Percentiles rank a stretch among this genome's conserved stretches.
Conservation (phyloP, 2,329 filamentous ascomycete species). For the Fusarium dlaminii region DNA sequence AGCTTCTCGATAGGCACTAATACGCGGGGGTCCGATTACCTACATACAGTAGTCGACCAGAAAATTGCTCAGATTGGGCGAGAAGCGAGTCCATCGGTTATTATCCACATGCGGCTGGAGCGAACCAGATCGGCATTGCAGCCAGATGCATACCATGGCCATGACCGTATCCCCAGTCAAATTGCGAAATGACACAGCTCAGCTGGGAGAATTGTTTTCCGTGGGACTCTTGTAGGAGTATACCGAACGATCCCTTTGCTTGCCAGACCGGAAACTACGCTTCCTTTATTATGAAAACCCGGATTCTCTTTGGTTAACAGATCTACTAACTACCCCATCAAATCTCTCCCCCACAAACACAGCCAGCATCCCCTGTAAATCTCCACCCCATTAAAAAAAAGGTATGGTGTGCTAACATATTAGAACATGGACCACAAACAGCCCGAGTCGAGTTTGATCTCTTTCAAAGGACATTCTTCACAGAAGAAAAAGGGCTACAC, state of each 20-base stretch:
- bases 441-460: background rate
- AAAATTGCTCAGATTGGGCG: conserved; percentile 11
- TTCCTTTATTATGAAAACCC: background rate
- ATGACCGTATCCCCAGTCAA: background rate
- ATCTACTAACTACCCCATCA: background rate
- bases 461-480: background rate
- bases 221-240: background rate
- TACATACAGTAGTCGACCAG: background rate
- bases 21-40: conserved; percentile 10
- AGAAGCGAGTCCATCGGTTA: background rate
- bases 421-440: background rate
- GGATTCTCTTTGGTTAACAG: background rate
- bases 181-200: background rate
- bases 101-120: conserved; percentile 23
- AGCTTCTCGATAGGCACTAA: background rate
- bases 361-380: background rate
- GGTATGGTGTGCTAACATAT: background rate
- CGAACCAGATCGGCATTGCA: conserved; percentile 32
- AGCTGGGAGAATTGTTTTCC: background rate
- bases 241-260: background rate
- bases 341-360: background rate
- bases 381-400: background rate
- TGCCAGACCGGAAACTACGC: background rate
- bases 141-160: conserved; percentile 6
- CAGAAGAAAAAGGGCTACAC: background rate